phyloP scores from a whole-genome alignment of 2,329 filamentous ascomycete genomes.

The Paraphoma chrysanthemicola region DNA sequence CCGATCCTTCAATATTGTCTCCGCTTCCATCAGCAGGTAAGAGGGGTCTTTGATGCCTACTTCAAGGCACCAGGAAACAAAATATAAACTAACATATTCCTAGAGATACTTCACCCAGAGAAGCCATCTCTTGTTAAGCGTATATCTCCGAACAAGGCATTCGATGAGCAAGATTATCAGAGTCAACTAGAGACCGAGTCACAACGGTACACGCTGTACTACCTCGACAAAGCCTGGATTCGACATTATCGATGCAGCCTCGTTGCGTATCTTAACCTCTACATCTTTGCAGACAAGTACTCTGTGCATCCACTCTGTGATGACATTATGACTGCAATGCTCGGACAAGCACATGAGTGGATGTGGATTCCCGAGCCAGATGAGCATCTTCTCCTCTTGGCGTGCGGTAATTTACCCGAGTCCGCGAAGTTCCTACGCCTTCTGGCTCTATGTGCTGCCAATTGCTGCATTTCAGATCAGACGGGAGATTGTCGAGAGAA shows the following conservation, averaged over 20 bases:
- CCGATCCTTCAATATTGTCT: not conserved
- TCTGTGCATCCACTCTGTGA: conserved; percentile 15
- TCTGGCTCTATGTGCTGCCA: not conserved
- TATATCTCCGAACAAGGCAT: not conserved
- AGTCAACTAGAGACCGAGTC: not conserved
- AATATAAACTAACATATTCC: no score
- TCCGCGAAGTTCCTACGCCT: not conserved
- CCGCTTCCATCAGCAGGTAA: not conserved
- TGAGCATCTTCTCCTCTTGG: not conserved
- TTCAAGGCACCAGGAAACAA: no score
- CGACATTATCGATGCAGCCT: not conserved
- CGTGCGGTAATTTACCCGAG: conserved; percentile 8
- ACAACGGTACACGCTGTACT: not conserved
- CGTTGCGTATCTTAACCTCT: conserved; percentile 8
- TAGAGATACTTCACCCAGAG: not conserved
- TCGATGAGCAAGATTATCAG: not conserved
- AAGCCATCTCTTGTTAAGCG: not conserved
- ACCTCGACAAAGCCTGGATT: not conserved
- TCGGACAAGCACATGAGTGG: conserved; percentile 4
- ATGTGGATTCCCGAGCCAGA: conserved; percentile 5
- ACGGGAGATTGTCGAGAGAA: not conserved
- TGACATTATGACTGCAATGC: conserved; percentile 13
- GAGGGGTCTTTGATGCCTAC: not conserved
- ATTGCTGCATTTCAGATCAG: not conserved
- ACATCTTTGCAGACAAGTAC: conserved; percentile 20